Base-by-base conservation (phyloP, 495 filamentous ascomycete genomes). In the Chaetomium cochliodes region DNA sequence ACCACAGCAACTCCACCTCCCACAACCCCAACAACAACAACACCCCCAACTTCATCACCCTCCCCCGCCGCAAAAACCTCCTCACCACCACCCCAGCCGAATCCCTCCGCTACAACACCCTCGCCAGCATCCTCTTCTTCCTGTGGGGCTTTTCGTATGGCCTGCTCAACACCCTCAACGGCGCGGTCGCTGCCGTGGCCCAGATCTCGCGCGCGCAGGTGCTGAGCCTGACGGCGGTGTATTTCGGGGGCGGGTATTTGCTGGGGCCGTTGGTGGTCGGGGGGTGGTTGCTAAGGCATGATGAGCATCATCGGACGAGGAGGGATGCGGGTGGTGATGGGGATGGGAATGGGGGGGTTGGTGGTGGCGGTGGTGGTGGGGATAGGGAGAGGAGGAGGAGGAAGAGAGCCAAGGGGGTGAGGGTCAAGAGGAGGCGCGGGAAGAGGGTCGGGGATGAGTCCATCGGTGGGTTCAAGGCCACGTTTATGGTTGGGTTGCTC, bases 61-160 rank as follows among this genome's bases (percentile, higher is more conserved):
- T 94, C 82, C 85, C 84, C 61, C 81, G 82, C 30, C 87, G 88
- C 12, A 91, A 91, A 71, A 91, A 87, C 73, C 91, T 96, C 86
- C 80, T 91, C 33, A 83, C 83, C 57, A 78, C 78, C 11, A 76
- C 73, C 5, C 73, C 75, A 2, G 65, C 65, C 50, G 81, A 85
- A 50, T 79, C 78, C 1, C 78, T 83, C 68, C 80, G 75, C 62
- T 83, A 83, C 64, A 80, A 80, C 69, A 74, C 76, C 30, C 74
- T 91, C 41, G 87, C 90, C 54, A 92, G 88, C 9, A 79, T 92
- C 60, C 79, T 93, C 4, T 93, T 92, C 76, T 93, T 96, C 75
- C 80, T 94, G 8, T 93, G 89, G 90, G 90, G 90, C 0, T 91
- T 93, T 68, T 86, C 88, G 2, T 92, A 93, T 72, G 89, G 90